Conservation (phyloP, 352 stramenopile species). For the Pythium sukuiense region DNA sequence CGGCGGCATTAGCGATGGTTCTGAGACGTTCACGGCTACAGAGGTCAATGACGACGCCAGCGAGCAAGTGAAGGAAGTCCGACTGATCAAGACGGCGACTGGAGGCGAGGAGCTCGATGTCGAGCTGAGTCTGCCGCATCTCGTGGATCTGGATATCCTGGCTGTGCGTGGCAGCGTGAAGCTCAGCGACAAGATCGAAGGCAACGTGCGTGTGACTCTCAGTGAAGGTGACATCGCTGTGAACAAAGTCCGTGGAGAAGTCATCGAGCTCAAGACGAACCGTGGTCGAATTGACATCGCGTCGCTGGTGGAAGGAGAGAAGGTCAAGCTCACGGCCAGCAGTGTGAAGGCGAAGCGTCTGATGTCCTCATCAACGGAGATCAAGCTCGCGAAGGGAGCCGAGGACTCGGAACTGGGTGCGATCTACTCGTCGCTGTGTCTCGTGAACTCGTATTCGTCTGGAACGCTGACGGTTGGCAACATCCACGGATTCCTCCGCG, state of each 20-base stretch:
- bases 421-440: conserved; percentile 66
- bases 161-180: conserved; percentile 46
- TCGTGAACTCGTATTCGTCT: conserved; percentile 41
- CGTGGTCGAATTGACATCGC: conserved; percentile 43
- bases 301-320: conserved; percentile 59
- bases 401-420: conserved; percentile 52
- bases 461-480: conserved; percentile 52
- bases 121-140: conserved; percentile 25
- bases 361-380: conserved; percentile 50
- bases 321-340: conserved; percentile 45
- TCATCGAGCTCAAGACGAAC: conserved; percentile 67
- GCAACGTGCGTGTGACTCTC: conserved; percentile 62
- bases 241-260: conserved; percentile 63
- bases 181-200: conserved; percentile 69
- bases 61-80: conserved; percentile 7
- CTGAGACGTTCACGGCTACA: conserved; percentile 28
- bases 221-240: conserved; percentile 55
- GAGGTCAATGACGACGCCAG: conserved; percentile 28
- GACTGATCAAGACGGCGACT: conserved; percentile 3
- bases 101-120: conserved; percentile 16
- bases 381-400: conserved; percentile 54
- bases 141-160: conserved; percentile 46
- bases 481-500: conserved; percentile 68
- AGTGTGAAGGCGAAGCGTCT: conserved; percentile 57
- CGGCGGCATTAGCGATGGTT: neutral